Evolutionary conservation across 768 basidiomycete genomes (phyloP), one percentile per base, ranked within the genome.

Genomic region (Sporobolomyces phaffii): DNA sequence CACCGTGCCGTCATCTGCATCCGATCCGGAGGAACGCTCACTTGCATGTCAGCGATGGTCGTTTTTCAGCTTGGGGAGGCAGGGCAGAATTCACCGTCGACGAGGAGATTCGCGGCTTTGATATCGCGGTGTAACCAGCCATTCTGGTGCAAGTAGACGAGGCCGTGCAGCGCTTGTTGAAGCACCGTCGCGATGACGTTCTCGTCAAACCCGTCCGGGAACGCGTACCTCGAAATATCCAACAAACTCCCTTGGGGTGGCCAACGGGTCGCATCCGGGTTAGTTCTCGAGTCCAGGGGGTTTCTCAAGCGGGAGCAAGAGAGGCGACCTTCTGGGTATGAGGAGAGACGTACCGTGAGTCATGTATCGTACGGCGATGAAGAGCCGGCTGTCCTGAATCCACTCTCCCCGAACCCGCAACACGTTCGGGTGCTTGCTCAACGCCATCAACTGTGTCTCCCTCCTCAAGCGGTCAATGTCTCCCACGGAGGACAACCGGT

Each of bases 401-500:
- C 91, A 94, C 20, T 86, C 87, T 22, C 91, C 91, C 72, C 91
- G 86, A 5, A 94, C 91, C 62, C 91, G 88, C 17, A 93, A 81
- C 24, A 93, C 90, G 71, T 93, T 91, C n/a, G 90, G 89, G 66
- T 92, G 91, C 47, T 93, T 93, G 15, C 86, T 88, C 8, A 93
- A 82, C 2, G 89, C 90, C 91, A 93, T 93, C 40, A 93, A 82
- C 52, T 89, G 88, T 0, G 91, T 92, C 78, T 94, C 91, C 54
- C 89, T 65, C 15, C 71, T 36, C 10, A 72, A 18, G 0, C 71
- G 64, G 20, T 65, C 67, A 29, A 72, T 69, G 26, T 72, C 71
- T 9, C 36, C 60, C 14, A 59, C 56, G 3, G 50, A 87, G 0
- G 87, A 85, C 41, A 93, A 83, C 18, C 83, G 80, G 76, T 93